phyloP scores from a whole-genome alignment of 257 asterid species.

The Fraxinus pennsylvanica region DNA sequence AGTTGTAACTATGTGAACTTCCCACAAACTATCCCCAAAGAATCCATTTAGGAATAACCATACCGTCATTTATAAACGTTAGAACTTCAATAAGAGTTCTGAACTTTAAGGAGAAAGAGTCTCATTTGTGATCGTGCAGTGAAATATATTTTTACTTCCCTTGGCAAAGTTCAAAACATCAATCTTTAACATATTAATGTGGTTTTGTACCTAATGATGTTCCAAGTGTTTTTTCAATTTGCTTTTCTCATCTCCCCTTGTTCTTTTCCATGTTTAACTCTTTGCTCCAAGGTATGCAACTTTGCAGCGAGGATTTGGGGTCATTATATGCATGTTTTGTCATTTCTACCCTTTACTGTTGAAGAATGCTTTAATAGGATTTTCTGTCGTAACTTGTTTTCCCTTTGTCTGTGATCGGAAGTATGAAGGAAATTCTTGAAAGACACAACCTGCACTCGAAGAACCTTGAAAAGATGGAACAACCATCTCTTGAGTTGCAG shows the following conservation, averaged over 20 bases:
- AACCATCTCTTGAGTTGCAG: slow-evolving; percentile 83
- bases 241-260: not conserved
- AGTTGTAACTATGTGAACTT: too few species aligned
- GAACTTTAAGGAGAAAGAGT: too few species aligned
- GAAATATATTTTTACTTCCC: too few species aligned
- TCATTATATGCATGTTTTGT: not conserved
- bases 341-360: not conserved
- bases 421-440: slow-evolving; percentile 81
- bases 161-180: too few species aligned
- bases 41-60: too few species aligned
- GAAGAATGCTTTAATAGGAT: not conserved
- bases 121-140: too few species aligned
- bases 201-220: too few species aligned
- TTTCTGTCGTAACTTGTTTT: not conserved
- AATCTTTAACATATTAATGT: too few species aligned
- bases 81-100: too few species aligned
- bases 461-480: slow-evolving; percentile 66
- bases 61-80: too few species aligned
- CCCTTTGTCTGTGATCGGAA: slow-evolving; percentile 19
- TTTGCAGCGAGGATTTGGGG: not conserved
- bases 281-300: not conserved
- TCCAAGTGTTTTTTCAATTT: not conserved
- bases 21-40: too few species aligned
- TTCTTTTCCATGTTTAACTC: not conserved
- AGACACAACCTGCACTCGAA: slow-evolving; percentile 70